Base-by-base conservation (phyloP, 2,329 filamentous ascomycete species). In the Microcyclospora pomicola region DNA sequence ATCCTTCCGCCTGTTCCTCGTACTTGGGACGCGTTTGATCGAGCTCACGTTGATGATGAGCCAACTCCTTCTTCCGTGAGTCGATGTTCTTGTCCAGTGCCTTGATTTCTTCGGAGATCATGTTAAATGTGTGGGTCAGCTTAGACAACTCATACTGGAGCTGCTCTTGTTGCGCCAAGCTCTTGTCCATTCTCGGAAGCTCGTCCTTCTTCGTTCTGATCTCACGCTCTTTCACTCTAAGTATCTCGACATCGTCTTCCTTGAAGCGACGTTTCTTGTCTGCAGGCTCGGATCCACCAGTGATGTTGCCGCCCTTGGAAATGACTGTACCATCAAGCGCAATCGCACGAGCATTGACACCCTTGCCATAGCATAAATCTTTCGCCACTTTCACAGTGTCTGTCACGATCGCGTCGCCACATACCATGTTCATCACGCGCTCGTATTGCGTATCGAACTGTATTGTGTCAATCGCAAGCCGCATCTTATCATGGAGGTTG, bases 261-360 rank as follows among this genome's bases (percentile, higher is more conserved):
- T 94, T 87, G 62, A 92, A 96, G 37, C 82, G 75, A 9, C 58
- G 54, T 38, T 79, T 77, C 57, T 82, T 83, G 34, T 77, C 73
- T 33, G 81, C 75, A 1, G 77, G 79, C 24, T 85, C 80, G 44
- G 86, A 81, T 48, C 91, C 91, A 68, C 91, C 91, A 35, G 91
- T 96, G 81, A 98, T 96, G 37, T 92, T 71, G 54, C 91, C 91
- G 33, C 83, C 86, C 58, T 96, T 96, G 65, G 94, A 86, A 46
- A 98, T 95, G 43, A 98, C 81, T 38, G 81, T 88, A n/a, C 91
- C 91, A 54, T 96, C 87, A 10, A 96, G 62, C 0, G 87, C 93
- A 10, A 98, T 88, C 5, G 88, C 87, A 60, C 96, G 96, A 37
- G 92, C 87, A 42, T 87, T 82, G 27, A 95, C 79, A 27, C 75